These are phyloP conservation scores for Penicillium sp. DNA, from an alignment of 2,329 filamentous ascomycete genomes.

Conservation along the genomic window DNA sequence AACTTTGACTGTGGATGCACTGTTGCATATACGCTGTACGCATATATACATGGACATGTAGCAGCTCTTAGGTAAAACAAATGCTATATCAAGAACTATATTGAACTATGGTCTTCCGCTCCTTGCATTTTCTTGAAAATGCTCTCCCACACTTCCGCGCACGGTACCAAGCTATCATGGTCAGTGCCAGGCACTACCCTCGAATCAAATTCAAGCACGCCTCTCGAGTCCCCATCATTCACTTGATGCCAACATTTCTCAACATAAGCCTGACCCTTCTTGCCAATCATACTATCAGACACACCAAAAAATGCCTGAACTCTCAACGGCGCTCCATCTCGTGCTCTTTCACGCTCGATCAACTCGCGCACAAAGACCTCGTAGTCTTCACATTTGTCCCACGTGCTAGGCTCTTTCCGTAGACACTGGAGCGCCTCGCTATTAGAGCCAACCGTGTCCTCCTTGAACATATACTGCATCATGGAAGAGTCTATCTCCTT, in stretches of 20 bases:
- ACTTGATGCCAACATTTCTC: constrained; percentile 41
- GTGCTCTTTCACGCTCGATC: constrained; percentile 2
- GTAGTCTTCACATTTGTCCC: constrained; percentile 43
- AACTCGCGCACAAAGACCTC: constrained; percentile 20
- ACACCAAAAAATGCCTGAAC: constrained; percentile 40
- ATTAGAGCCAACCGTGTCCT: constrained; percentile 38
- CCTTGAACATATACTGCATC: constrained; percentile 25
- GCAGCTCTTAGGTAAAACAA: background rate
- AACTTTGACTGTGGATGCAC: no score
- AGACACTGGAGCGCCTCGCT: constrained; percentile 43
- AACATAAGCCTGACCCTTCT: constrained; percentile 45
- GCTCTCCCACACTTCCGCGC: constrained; percentile 19
- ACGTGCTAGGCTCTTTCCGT: constrained; percentile 32
- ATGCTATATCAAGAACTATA: background rate
- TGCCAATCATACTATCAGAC: constrained; percentile 46
- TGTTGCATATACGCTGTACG: background rate
- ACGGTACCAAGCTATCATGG: constrained; percentile 40
- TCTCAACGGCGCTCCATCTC: constrained; percentile 18
- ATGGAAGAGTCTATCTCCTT: constrained; percentile 16
- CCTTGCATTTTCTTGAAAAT: constrained; percentile 8
- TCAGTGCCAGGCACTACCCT: constrained; percentile 34
- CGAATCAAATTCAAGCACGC: constrained; percentile 37
- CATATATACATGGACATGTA: background rate
- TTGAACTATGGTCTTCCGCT: background rate
- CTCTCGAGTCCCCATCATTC: constrained; percentile 23